A percentile compares a stretch with the other conserved stretches of the same genome.
These are phyloP conservation scores for Chenopodium berlandieri DNA, from an alignment of 148 eudicot species.

Conservation along the genomic window DNA sequence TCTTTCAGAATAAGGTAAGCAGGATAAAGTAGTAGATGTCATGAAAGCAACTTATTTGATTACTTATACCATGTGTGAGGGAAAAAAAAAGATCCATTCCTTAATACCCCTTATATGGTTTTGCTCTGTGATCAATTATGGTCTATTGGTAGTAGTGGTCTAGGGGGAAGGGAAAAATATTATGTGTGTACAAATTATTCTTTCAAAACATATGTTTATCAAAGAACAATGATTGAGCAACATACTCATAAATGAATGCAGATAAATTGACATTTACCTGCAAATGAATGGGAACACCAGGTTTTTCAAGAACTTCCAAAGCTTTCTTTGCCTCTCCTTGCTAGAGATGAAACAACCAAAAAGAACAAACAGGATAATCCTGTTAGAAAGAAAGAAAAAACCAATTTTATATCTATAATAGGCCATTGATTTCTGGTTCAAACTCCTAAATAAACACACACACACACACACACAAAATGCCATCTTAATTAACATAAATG, in stretches of 20 bases:
- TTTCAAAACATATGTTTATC: not conserved
- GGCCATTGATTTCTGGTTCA: not conserved
- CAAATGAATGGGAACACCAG: constrained; percentile 68
- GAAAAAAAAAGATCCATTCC: not conserved
- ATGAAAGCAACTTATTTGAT: constrained; percentile 7
- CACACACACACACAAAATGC: not conserved
- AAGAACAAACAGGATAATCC: not conserved
- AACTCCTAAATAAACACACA: not conserved
- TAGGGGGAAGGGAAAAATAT: too few relatives aligned
- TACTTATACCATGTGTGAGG: not conserved
- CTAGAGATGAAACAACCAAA: constrained; percentile 35
- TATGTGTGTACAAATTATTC: too few relatives aligned
- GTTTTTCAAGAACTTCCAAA: constrained; percentile 83
- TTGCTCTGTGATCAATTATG: not conserved
- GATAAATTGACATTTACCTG: constrained; percentile 53
- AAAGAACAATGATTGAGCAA: not conserved
- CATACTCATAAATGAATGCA: not conserved
- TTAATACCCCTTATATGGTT: not conserved
- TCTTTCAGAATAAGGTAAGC: constrained; percentile 7
- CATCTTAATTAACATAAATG: not conserved
- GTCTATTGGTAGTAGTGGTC: not conserved
- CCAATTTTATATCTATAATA: not conserved
- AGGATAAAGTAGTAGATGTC: not conserved
- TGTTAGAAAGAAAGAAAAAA: not conserved
- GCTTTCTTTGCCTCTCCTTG: constrained; percentile 99